Evolutionary conservation across 345 rosid genomes (phyloP).

Genomic region (Carallia brachiata): DNA sequence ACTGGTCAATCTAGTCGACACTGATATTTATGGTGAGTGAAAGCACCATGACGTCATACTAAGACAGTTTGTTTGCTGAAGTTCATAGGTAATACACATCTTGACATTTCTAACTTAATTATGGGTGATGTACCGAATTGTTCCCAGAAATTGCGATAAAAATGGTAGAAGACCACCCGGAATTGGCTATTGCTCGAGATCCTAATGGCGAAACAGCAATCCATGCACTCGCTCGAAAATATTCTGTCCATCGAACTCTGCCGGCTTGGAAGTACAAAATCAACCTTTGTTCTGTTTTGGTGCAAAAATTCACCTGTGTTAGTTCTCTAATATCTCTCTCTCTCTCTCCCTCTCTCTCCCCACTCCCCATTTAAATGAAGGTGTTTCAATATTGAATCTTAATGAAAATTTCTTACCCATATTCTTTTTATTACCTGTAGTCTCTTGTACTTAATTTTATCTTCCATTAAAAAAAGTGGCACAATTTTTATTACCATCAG

Average conservation of each 20-base stretch:
- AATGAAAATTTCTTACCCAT: too few species aligned
- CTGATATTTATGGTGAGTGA: neutral
- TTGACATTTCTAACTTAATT: neutral
- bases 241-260: neutral
- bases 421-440: too few species aligned
- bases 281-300: neutral
- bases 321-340: constrained; percentile 7
- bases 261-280: constrained; percentile 7
- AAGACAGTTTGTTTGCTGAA: neutral
- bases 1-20: constrained; percentile 7
- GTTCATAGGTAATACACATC: neutral
- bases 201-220: constrained; percentile 11
- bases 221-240: constrained; percentile 19
- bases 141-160: constrained; percentile 13
- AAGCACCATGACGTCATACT: neutral
- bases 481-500: too few species aligned
- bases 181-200: constrained; percentile 14
- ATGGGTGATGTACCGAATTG: neutral
- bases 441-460: too few species aligned
- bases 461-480: too few species aligned
- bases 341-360: neutral
- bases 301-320: constrained; percentile 23
- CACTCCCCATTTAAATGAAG: neutral
- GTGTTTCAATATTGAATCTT: too few species aligned
- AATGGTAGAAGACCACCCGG: constrained; percentile 9